These are phyloP conservation scores for Candida dendrica DNA, from an alignment of 805 yeast species.

Conservation along the genomic window DNA sequence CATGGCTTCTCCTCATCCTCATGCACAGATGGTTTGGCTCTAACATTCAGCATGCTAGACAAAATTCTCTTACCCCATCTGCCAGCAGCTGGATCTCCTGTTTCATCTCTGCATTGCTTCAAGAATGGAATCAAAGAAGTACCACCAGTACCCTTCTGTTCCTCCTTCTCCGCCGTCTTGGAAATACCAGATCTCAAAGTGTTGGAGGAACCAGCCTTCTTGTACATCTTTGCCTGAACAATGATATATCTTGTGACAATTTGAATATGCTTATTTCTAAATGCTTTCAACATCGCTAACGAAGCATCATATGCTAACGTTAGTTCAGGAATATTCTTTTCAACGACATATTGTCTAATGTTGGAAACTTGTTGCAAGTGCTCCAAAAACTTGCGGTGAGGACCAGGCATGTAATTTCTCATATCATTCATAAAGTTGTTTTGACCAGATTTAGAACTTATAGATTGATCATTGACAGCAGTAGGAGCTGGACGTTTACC, in stretches of 20 bases:
- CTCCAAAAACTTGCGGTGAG: constrained; percentile 67
- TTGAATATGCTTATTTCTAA: constrained; percentile 90
- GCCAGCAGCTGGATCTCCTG: constrained; percentile 91
- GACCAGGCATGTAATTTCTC: constrained; percentile 86
- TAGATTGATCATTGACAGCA: constrained; percentile 8
- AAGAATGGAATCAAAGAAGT: constrained; percentile 85
- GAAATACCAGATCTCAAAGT: constrained; percentile 59
- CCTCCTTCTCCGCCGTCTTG: constrained; percentile 42
- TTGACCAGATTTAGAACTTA: constrained; percentile 22
- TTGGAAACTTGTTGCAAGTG: constrained; percentile 51
- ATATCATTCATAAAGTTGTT: constrained; percentile 69
- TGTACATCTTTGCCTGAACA: constrained; percentile 60
- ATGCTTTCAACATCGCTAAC: constrained; percentile 77
- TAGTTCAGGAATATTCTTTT: constrained; percentile 45
- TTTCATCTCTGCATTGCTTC: constrained; percentile 93
- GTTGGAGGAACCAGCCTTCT: constrained; percentile 43
- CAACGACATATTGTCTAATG: constrained; percentile 57
- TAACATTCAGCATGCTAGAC: constrained; percentile 35
- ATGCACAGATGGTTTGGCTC: constrained; percentile 4
- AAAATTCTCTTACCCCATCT: constrained; percentile 78
- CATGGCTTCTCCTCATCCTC: constrained; percentile 5
- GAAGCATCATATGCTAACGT: constrained; percentile 79
- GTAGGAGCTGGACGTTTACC: constrained; percentile 43
- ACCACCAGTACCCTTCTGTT: constrained; percentile 87
- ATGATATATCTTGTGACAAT: constrained; percentile 84